Percentiles rank a stretch among this genome's conserved stretches.
These are phyloP conservation scores for Starmera quercuum DNA, from an alignment of 805 yeast genomes.

Conservation along the genomic window DNA sequence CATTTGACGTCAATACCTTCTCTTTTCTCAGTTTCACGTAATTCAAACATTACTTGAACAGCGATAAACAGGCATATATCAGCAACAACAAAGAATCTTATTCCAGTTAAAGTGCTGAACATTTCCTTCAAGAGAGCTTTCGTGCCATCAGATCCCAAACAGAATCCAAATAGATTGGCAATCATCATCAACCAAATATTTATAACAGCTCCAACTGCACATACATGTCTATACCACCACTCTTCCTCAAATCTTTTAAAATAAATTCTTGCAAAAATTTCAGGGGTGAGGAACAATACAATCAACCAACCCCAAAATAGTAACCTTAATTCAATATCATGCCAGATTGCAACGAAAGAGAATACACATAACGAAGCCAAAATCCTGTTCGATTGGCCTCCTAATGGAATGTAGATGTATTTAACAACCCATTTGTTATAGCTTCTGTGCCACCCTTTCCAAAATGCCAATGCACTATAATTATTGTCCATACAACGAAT, in stretches of 20 bases:
- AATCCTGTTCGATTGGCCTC: slow-evolving; percentile 69
- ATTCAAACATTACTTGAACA: slow-evolving; percentile 89
- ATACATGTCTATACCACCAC: slow-evolving; percentile 73
- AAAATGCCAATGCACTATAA: slow-evolving; percentile 87
- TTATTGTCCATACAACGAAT: slow-evolving; percentile 92
- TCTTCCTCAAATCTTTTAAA: slow-evolving; percentile 31
- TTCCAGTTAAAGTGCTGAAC: slow-evolving; percentile 64
- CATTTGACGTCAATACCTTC: slow-evolving; percentile 79
- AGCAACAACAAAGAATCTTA: slow-evolving; percentile 51
- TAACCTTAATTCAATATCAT: slow-evolving; percentile 83
- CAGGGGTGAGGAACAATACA: slow-evolving; percentile 84
- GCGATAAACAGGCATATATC: slow-evolving; percentile 70
- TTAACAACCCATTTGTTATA: slow-evolving; percentile 85
- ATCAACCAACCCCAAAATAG: slow-evolving; percentile 95
- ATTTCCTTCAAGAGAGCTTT: slow-evolving; percentile 55
- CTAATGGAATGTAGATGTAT: slow-evolving; percentile 86
- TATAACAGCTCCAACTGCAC: slow-evolving; percentile 81
- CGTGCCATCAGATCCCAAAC: slow-evolving; percentile 87
- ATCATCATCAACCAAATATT: slow-evolving; percentile 98
- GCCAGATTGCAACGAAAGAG: slow-evolving; percentile 97
- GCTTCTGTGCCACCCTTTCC: slow-evolving; percentile 99
- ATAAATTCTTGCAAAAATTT: slow-evolving; percentile 50
- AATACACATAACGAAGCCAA: slow-evolving; percentile 79
- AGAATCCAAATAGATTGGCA: slow-evolving; percentile 92
- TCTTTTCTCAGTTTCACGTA: slow-evolving; percentile 80